These are phyloP conservation scores for Diaporthe longicolla DNA, from an alignment of 2,329 filamentous ascomycete genomes.

Conservation along the genomic window DNA sequence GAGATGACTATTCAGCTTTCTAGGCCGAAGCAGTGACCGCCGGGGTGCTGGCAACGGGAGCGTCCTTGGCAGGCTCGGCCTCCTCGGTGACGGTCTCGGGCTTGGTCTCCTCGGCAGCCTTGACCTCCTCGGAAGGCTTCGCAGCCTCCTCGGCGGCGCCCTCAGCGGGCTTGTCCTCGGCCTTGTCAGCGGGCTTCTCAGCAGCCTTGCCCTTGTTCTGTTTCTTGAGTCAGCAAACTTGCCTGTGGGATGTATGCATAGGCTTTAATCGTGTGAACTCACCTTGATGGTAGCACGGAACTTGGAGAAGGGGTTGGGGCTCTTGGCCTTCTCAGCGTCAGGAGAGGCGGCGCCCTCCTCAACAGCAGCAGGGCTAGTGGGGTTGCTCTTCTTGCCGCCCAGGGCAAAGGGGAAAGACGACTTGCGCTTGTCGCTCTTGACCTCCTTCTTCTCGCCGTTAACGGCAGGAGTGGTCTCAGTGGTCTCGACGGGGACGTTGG, in stretches of 20 bases:
- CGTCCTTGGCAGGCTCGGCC: conserved; percentile 50
- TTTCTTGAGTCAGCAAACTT: conserved; percentile 17
- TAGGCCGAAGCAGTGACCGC: conserved; percentile 68
- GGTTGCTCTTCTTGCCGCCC: conserved; percentile 81
- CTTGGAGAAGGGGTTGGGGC: conserved; percentile 71
- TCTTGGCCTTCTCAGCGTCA: conserved; percentile 68
- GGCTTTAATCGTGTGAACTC: background rate
- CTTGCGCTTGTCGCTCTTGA: conserved; percentile 84
- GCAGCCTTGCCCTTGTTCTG: conserved; percentile 55
- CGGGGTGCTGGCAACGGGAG: conserved; percentile 59
- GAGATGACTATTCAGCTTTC: conserved; percentile 45
- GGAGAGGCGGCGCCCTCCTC: conserved; percentile 60
- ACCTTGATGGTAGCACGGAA: conserved; percentile 69
- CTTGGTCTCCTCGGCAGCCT: conserved; percentile 49
- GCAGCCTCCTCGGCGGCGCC: conserved; percentile 49
- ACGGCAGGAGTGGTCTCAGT: conserved; percentile 61
- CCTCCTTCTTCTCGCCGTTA: conserved; percentile 73
- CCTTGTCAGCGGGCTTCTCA: conserved; percentile 58
- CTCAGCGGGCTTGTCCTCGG: conserved; percentile 57
- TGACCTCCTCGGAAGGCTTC: conserved; percentile 49
- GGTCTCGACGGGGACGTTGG: conserved; percentile 62
- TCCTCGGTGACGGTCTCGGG: conserved; percentile 54
- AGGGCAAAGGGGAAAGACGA: conserved; percentile 82
- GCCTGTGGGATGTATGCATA: background rate
- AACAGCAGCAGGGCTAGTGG: conserved; percentile 64